Evolutionary conservation across 192 early-diverging fungal genomes (phyloP).

Genomic region (Dissophora ornata): DNA sequence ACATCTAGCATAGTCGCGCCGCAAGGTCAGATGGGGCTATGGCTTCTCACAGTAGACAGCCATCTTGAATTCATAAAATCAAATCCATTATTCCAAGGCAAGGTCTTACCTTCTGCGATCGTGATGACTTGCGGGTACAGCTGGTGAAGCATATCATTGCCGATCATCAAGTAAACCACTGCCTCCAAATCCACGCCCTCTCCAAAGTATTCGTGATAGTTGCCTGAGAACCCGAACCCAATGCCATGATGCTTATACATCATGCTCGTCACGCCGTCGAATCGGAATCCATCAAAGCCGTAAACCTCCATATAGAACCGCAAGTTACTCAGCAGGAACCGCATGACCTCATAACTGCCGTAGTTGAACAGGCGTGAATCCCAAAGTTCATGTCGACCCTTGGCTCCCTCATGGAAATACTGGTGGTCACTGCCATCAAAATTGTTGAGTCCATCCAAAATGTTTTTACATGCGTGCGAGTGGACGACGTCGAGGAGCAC

Average conservation of each 20-base stretch:
- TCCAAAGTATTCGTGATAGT: constrained; percentile 95
- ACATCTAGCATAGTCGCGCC: too few species aligned
- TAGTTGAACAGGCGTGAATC: constrained; percentile 97
- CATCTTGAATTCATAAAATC: too few species aligned
- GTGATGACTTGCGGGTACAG: constrained; percentile 86
- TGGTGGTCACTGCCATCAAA: constrained; percentile 97
- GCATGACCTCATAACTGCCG: constrained; percentile 87
- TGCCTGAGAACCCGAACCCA: constrained; percentile 90
- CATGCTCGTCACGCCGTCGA: constrained; percentile 98
- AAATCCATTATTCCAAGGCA: too few species aligned
- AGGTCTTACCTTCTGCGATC: constrained; percentile 89
- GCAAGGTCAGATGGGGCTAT: too few species aligned
- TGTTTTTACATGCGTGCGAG: constrained; percentile 96
- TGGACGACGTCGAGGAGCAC: constrained; percentile 96
- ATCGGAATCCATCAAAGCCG: constrained; percentile 96
- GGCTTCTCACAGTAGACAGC: too few species aligned
- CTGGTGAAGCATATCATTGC: constrained; percentile 72
- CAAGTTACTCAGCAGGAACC: constrained; percentile 95
- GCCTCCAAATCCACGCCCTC: constrained; percentile 86
- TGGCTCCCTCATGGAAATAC: constrained; percentile 92
- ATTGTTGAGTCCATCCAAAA: constrained; percentile 92
- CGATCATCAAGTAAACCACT: constrained; percentile 90
- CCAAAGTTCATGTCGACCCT: constrained; percentile 93
- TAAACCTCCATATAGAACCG: constrained; percentile 94
- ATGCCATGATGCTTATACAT: constrained; percentile 97